These are phyloP conservation scores for Cyclocybe cylindracea DNA, from an alignment of 768 basidiomycete species.

Conservation along the genomic window DNA sequence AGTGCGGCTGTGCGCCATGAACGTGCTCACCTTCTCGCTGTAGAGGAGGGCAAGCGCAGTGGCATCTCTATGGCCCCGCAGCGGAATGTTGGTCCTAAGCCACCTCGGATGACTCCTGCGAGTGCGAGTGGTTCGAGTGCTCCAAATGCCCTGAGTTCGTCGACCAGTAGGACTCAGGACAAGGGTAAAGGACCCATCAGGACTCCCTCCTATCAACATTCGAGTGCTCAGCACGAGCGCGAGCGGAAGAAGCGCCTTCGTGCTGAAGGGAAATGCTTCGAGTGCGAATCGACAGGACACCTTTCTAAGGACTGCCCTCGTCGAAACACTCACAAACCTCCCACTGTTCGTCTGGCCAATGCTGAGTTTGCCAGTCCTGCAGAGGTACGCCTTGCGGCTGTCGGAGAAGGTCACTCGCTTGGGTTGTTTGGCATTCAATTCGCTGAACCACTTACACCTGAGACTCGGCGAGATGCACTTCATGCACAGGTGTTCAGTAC, in stretches of 20 bases:
- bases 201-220: neutral
- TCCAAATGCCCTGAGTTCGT: neutral
- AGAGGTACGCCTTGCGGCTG: no score
- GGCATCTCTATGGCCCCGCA: neutral
- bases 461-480: no score
- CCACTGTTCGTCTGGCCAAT: no score
- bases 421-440: no score
- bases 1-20: neutral
- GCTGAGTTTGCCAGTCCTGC: no score
- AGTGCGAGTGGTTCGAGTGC: no score
- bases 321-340: neutral
- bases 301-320: neutral
- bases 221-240: no score
- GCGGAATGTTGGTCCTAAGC: neutral
- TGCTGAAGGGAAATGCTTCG: neutral
- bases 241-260: neutral
- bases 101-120: neutral
- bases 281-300: neutral
- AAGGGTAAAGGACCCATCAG: no score
- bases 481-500: no score
- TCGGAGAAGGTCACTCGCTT: no score
- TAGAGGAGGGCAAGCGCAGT: slow-evolving; percentile 1
- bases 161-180: no score
- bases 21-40: neutral
- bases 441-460: no score